These are phyloP conservation scores for Claviceps sp. DNA, from an alignment of 2,329 filamentous ascomycete genomes.

Conservation along the genomic window DNA sequence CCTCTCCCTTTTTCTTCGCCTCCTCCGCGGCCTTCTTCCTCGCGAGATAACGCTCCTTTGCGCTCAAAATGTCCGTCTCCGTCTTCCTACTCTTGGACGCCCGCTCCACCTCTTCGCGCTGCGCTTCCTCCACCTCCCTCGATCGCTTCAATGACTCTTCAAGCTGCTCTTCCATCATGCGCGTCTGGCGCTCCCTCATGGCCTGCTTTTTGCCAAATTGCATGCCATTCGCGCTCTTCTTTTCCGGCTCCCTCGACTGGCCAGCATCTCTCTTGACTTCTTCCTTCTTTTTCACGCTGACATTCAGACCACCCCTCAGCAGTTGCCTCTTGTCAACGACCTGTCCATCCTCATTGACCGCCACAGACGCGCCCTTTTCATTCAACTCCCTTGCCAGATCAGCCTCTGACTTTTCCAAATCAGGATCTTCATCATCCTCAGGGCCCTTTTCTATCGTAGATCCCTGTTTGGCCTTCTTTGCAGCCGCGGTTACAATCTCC, in stretches of 20 bases:
- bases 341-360: constrained; percentile 70
- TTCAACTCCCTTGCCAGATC: constrained; percentile 57
- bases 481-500: constrained; percentile 54
- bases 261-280: constrained; percentile 13
- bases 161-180: constrained; percentile 68
- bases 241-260: constrained; percentile 16
- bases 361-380: constrained; percentile 45
- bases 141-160: constrained; percentile 60
- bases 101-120: constrained; percentile 48
- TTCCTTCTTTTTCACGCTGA: constrained; percentile 50
- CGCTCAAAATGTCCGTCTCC: constrained; percentile 59
- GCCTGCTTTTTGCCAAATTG: constrained; percentile 44
- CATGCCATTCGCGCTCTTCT: constrained; percentile 26
- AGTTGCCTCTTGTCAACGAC: constrained; percentile 77
- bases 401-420: constrained; percentile 44
- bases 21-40: constrained; percentile 64
- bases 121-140: constrained; percentile 53
- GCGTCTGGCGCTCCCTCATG: constrained; percentile 61
- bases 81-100: constrained; percentile 68
- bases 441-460: constrained; percentile 9
- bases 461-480: constrained; percentile 34
- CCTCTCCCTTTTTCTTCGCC: constrained; percentile 40
- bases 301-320: constrained; percentile 61
- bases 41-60: constrained; percentile 67
- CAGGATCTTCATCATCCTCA: constrained; percentile 22